Percentiles rank a stretch among this genome's conserved stretches.
Conservation (phyloP, 495 filamentous ascomycete species). For the Talaromyces trachyspermus region DNA sequence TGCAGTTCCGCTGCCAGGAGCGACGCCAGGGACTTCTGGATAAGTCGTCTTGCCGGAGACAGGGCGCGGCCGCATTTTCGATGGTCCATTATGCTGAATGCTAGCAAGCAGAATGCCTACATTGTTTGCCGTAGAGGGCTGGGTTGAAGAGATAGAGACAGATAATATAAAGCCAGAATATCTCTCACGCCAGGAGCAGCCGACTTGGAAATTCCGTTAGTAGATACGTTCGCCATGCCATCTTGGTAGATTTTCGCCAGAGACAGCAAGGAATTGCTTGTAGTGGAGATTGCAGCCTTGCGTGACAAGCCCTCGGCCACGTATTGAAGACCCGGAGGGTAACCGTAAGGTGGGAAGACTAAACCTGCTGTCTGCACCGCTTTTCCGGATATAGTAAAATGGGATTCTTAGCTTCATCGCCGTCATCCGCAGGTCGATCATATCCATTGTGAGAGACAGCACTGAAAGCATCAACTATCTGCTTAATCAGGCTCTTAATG, state of each 20-base stretch:
- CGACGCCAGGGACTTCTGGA: constrained; percentile 66
- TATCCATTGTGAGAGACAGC: constrained; percentile 28
- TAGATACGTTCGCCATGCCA: constrained; percentile 75
- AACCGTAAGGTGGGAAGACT: constrained; percentile 71
- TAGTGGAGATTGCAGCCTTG: constrained; percentile 82
- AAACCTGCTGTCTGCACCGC: constrained; percentile 78
- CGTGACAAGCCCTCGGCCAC: constrained; percentile 65
- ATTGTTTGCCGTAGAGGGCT: constrained; percentile 99
- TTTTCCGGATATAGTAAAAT: constrained; percentile 76
- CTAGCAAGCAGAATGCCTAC: constrained; percentile 94
- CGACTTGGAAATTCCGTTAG: constrained; percentile 48
- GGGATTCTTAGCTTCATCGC: constrained; percentile 41
- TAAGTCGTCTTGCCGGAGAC: constrained; percentile 30
- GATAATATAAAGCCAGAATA: constrained; percentile 91
- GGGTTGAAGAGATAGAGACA: constrained; percentile 89
- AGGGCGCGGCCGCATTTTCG: constrained; percentile 23
- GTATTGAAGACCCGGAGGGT: constrained; percentile 75
- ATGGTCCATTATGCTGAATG: constrained; percentile 69
- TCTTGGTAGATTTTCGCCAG: constrained; percentile 98
- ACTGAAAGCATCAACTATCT: constrained; percentile 70
- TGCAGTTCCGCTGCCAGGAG: constrained; percentile 78
- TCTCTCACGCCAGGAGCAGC: constrained; percentile 72
- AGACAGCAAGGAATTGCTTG: constrained; percentile 91
- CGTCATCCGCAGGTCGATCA: constrained; percentile 15
- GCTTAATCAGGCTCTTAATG: constrained; percentile 72